Conservation (phyloP, 768 basidiomycete genomes). For the Amanita molliuscula region DNA sequence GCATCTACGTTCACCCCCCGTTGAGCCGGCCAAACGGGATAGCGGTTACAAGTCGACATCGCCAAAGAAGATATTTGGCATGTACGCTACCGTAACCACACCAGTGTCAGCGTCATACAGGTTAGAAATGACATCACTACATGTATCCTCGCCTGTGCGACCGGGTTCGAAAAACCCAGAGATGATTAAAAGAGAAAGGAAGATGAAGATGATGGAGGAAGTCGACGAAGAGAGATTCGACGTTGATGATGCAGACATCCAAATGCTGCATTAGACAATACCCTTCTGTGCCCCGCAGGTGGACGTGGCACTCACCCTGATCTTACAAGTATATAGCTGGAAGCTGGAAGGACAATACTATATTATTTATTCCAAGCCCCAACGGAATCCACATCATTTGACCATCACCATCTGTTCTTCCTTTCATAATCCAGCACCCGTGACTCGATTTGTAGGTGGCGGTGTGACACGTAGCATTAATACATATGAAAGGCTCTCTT, state of each 20-base stretch:
- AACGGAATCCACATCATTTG: neutral
- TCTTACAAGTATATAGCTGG: slow-evolving; percentile 3
- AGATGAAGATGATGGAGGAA: slow-evolving; percentile 7
- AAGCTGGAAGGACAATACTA: neutral
- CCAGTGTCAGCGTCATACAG: slow-evolving; percentile 19
- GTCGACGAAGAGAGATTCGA: neutral
- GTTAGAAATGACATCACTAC: slow-evolving; percentile 10
- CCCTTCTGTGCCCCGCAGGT: neutral
- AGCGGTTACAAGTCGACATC: slow-evolving; percentile 15
- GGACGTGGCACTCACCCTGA: neutral
- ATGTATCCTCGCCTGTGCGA: neutral
- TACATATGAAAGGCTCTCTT: slow-evolving; percentile 4
- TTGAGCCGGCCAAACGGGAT: slow-evolving; percentile 9
- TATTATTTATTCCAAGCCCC: slow-evolving; percentile 7
- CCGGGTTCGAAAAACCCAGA: neutral
- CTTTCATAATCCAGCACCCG: neutral
- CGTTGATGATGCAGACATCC: neutral
- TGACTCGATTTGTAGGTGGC: slow-evolving; percentile 1
- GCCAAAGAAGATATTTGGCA: slow-evolving; percentile 12
- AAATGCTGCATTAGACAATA: neutral
- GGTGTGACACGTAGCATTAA: no score
- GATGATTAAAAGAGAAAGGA: neutral
- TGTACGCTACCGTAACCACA: slow-evolving; percentile 4
- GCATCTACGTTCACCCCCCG: neutral
- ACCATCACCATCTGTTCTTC: slow-evolving; percentile 1